These are phyloP conservation scores for Euphorbia pulcherrima DNA, from an alignment of 345 rosid genomes.

Conservation along the genomic window DNA sequence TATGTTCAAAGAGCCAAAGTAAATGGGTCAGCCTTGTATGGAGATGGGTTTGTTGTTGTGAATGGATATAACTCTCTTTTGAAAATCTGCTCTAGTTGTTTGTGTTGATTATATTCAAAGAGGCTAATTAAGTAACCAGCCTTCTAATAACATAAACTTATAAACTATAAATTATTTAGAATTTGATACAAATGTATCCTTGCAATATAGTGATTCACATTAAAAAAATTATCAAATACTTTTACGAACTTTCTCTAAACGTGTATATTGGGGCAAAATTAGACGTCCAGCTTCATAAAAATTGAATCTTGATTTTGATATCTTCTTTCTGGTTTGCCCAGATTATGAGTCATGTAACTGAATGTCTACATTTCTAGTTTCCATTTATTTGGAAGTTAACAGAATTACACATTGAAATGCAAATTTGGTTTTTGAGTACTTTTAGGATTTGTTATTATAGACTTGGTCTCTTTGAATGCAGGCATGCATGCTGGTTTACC, in stretches of 20 bases:
- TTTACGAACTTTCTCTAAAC: not conserved
- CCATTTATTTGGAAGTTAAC: not conserved
- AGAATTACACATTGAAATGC: not conserved
- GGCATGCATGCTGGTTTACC: slow-evolving; percentile 92
- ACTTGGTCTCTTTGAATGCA: slow-evolving; percentile 21
- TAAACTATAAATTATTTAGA: no score
- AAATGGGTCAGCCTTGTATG: not conserved
- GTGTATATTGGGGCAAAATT: not conserved
- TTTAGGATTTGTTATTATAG: slow-evolving; percentile 11
- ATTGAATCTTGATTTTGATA: slow-evolving; percentile 2
- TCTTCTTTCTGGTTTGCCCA: not conserved
- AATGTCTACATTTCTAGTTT: not conserved
- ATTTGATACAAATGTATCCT: not conserved
- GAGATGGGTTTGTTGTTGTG: not conserved
- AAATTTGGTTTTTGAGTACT: not conserved
- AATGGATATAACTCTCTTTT: not conserved
- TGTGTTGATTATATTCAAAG: not conserved
- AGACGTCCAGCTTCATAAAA: not conserved
- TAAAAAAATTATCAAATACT: not conserved
- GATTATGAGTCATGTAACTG: not conserved
- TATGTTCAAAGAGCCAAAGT: not conserved
- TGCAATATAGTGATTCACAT: not conserved
- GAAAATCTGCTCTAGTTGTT: not conserved
- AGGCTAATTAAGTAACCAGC: no score
- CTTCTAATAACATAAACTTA: no score